Base-by-base conservation (phyloP, 345 rosid genomes). In the Pistacia atlantica region DNA sequence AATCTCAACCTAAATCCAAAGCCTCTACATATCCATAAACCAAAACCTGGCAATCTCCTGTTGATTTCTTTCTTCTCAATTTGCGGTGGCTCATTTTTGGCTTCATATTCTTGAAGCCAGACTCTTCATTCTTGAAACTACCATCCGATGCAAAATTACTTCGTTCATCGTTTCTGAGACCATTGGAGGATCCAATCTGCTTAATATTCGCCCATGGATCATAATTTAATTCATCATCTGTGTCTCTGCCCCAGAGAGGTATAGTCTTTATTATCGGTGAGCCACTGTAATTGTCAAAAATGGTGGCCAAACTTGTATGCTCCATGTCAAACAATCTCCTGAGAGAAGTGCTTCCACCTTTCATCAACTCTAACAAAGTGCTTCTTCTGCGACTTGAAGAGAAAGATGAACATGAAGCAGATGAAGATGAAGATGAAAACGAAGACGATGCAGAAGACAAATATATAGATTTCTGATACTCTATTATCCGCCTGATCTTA, bases 241-340 rank as follows among this genome's bases (percentile, higher is more conserved):
- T 68, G 22, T 80, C 89, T 52, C 91, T 83, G 8, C 85, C 89
- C 91, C 90, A 87, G 58, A 87, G 46, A 28, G 80, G 86, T 55
- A 87, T 73, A 45, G 89, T 35, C 84, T 83, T 88, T 8, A 48
- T 64, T 0, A 79, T 3, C 1, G 92, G 90, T 0, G 90, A 80
- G 54, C 82, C 86, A 33, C 87, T 82, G 79, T 86, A 89, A 17
- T 83, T 83, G 57, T 81, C 69, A 69, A 89, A 86, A 80, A 84
- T 80, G 22, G 75, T 80, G 13, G 84, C 81, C 75, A 89, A 83
- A 80, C 86, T 79, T 0, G 88, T 84, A 42, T 84, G 90, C 67
- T 87, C 89, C 88, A 81, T 90, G 72, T 86, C 86, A 65, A 84
- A 86, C 17, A 90, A 73, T 78, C 94, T 87, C 80, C 60, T 56